Conservation (phyloP, 768 basidiomycete species). For the Grammothele lineata region DNA sequence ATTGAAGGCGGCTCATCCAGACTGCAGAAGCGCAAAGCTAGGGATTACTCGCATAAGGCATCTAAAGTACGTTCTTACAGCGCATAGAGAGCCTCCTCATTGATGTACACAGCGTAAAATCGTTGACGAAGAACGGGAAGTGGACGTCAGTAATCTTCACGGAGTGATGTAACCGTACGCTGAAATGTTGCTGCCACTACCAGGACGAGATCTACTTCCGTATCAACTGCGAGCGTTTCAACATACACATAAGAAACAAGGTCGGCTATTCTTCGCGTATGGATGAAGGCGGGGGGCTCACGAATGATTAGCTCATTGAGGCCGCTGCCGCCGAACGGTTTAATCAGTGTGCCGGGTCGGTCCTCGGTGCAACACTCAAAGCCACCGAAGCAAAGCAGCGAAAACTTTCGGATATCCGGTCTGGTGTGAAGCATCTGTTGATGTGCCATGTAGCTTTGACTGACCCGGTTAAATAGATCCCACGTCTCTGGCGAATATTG, state of each 20-base stretch:
- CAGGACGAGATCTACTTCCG: slow-evolving; percentile 79
- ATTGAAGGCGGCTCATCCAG: neutral
- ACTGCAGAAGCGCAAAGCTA: slow-evolving; percentile 59
- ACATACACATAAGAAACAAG: slow-evolving; percentile 81
- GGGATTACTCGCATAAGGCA: slow-evolving; percentile 43
- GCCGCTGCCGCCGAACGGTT: slow-evolving; percentile 74
- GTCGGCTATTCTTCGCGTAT: slow-evolving; percentile 36
- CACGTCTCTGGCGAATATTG: slow-evolving; percentile 60
- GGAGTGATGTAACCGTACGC: too few relatives aligned
- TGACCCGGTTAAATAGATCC: too few relatives aligned
- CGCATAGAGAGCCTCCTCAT: slow-evolving; percentile 12
- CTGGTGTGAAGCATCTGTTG: slow-evolving; percentile 42
- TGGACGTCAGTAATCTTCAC: slow-evolving; percentile 57
- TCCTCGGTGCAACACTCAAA: slow-evolving; percentile 68
- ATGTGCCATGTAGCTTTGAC: too few relatives aligned
- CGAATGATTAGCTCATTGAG: slow-evolving; percentile 61
- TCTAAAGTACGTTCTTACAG: slow-evolving; percentile 44
- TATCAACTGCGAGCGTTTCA: slow-evolving; percentile 87
- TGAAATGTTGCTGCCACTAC: neutral
- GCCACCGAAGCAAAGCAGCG: slow-evolving; percentile 63
- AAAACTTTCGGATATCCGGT: slow-evolving; percentile 54
- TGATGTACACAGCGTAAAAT: slow-evolving; percentile 35
- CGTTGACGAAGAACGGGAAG: slow-evolving; percentile 46
- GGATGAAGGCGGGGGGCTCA: too few relatives aligned
- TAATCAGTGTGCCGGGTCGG: slow-evolving; percentile 68